phyloP scores from a whole-genome alignment of 768 basidiomycete genomes.

The Multifurca ochricompacta region DNA sequence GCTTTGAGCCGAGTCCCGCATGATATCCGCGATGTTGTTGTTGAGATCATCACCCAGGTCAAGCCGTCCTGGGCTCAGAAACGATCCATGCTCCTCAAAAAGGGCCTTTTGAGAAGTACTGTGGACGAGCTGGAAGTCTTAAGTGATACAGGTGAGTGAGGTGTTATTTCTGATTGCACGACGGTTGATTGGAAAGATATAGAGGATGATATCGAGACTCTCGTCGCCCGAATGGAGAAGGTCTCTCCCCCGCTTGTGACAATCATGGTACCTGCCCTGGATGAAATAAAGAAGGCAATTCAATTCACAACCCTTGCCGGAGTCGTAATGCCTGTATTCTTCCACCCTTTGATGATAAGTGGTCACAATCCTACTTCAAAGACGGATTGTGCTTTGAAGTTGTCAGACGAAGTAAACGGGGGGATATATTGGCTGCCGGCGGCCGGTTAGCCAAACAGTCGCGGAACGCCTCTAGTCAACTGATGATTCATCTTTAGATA shows the following conservation, averaged over 20 bases:
- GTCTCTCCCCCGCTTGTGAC: conserved; percentile 44
- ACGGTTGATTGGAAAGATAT: not conserved
- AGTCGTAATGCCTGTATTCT: conserved; percentile 51
- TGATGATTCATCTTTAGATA: conserved; percentile 40
- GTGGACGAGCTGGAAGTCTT: conserved; percentile 72
- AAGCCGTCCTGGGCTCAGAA: conserved; percentile 65
- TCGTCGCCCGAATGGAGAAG: conserved; percentile 51
- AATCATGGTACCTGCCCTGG: conserved; percentile 42
- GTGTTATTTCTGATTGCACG: too few relatives aligned
- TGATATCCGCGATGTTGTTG: conserved; percentile 45
- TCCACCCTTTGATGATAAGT: conserved; percentile 70
- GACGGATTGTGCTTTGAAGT: conserved; percentile 74
- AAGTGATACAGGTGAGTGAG: conserved; percentile 45
- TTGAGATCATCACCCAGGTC: conserved; percentile 56
- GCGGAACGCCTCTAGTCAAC: not conserved
- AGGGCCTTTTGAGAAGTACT: conserved; percentile 55
- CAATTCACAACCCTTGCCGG: conserved; percentile 54
- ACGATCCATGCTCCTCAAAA: conserved; percentile 58
- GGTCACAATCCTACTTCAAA: conserved; percentile 57
- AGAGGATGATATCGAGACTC: conserved; percentile 59
- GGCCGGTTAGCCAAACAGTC: conserved; percentile 47
- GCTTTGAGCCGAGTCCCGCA: conserved; percentile 54
- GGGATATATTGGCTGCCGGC: conserved; percentile 71
- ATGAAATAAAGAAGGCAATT: conserved; percentile 58
- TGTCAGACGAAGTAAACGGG: conserved; percentile 53